Percentiles rank a stretch among this genome's conserved stretches.
phyloP scores from a whole-genome alignment of 768 basidiomycete genomes.

The Collybia nuda region DNA sequence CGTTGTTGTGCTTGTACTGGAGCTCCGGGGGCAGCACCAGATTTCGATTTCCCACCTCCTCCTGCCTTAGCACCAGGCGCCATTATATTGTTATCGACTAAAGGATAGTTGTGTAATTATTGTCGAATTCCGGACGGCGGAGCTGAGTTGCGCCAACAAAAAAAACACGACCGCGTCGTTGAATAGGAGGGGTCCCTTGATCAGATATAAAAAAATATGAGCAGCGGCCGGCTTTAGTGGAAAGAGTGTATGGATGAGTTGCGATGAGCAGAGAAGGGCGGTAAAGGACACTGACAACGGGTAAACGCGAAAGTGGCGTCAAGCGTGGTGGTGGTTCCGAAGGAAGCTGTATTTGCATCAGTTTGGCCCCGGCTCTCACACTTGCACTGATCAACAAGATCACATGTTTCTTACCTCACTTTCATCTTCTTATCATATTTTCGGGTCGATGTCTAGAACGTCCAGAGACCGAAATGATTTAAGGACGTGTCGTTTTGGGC shows the following conservation, averaged over 20 bases:
- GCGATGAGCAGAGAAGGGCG: conserved; percentile 2
- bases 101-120: background rate
- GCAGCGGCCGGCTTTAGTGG: background rate
- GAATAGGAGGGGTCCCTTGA: conserved; percentile 17
- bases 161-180: conserved; percentile 1
- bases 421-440: conserved; percentile 8
- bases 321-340: conserved; percentile 42
- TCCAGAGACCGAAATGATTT: conserved; percentile 9
- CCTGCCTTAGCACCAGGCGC: conserved; percentile 53
- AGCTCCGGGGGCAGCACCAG: conserved; percentile 34
- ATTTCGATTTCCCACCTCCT: conserved; percentile 54
- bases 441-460: background rate
- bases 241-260: background rate
- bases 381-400: conserved; percentile 21
- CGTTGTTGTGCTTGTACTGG: conserved; percentile 30
- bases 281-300: conserved; percentile 12
- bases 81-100: conserved; percentile 26
- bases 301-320: conserved; percentile 30
- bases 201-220: conserved; percentile 1
- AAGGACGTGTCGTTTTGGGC: conserved; percentile 8
- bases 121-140: background rate
- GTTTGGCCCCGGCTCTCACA: conserved; percentile 29
- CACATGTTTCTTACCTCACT: conserved; percentile 18
- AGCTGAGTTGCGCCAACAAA: background rate
- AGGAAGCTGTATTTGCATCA: conserved; percentile 37